Conservation (phyloP, 2,329 filamentous ascomycete species). For the Seiridium unicorne region DNA sequence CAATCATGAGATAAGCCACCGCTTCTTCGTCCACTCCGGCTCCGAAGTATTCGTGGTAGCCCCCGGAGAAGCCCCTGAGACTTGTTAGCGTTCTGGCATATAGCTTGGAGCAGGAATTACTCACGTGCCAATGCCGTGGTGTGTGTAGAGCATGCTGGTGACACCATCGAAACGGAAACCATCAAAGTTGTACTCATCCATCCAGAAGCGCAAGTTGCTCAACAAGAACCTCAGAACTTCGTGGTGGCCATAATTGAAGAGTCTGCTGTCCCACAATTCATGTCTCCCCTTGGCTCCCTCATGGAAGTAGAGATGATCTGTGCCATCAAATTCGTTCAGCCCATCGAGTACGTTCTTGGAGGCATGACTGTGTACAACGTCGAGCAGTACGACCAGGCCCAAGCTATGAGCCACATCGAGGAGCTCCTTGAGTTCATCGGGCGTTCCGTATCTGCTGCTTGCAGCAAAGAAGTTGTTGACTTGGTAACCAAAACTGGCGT, state of each 20-base stretch:
- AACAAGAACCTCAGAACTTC: slow-evolving; percentile 95
- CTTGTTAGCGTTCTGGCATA: slow-evolving; percentile 19
- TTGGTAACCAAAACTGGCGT: slow-evolving; percentile 98
- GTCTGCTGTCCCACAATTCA: slow-evolving; percentile 90
- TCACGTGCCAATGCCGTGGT: slow-evolving; percentile 96
- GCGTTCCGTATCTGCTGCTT: slow-evolving; percentile 89
- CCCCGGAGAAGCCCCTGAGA: slow-evolving; percentile 87
- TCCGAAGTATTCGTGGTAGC: slow-evolving; percentile 98
- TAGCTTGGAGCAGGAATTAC: slow-evolving; percentile 28
- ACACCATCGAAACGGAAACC: slow-evolving; percentile 98
- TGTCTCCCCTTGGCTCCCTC: slow-evolving; percentile 80
- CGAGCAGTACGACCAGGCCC: slow-evolving; percentile 86
- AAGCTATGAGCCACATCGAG: slow-evolving; percentile 92
- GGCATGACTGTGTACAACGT: slow-evolving; percentile 96
- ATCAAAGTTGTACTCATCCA: slow-evolving; percentile 97
- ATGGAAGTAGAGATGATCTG: slow-evolving; percentile 95
- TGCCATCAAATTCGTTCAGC: slow-evolving; percentile 92
- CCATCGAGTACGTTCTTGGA: slow-evolving; percentile 97
- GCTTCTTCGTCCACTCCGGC: slow-evolving; percentile 86
- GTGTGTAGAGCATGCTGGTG: slow-evolving; percentile 94
- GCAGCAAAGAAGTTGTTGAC: slow-evolving; percentile 99
- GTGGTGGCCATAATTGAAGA: slow-evolving; percentile 96
- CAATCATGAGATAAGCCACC: slow-evolving; percentile 91
- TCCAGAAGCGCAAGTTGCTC: slow-evolving; percentile 96
- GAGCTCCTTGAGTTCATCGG: slow-evolving; percentile 94